Conservation (phyloP, 2,329 filamentous ascomycete species). For the Byssochlamys sp. region DNA sequence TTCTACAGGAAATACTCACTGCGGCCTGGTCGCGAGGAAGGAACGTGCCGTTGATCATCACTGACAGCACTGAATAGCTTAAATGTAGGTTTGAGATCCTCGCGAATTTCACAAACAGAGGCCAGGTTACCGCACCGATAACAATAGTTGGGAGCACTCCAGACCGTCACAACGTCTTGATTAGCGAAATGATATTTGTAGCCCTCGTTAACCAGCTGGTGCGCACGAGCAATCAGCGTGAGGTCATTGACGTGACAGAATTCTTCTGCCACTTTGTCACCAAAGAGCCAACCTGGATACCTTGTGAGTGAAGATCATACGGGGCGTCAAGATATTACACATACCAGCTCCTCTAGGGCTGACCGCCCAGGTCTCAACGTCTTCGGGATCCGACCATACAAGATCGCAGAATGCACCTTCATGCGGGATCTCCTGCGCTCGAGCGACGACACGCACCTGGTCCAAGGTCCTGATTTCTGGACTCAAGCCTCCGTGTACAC, state of each 20-base stretch:
- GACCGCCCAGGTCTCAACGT: conserved; percentile 61
- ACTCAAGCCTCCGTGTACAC: conserved; percentile 61
- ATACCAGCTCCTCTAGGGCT: conserved; percentile 57
- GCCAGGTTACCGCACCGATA: conserved; percentile 92
- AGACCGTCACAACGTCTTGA: conserved; percentile 79
- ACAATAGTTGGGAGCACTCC: conserved; percentile 83
- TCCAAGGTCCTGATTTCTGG: conserved; percentile 66
- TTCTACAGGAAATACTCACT: conserved; percentile 41
- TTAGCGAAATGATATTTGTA: conserved; percentile 91
- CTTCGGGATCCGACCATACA: conserved; percentile 67
- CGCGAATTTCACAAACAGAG: conserved; percentile 79
- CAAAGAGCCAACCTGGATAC: conserved; percentile 48
- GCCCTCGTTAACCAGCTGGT: conserved; percentile 67
- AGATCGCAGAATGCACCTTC: conserved; percentile 69
- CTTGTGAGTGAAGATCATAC: not conserved
- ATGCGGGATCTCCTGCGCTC: conserved; percentile 67
- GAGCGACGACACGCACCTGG: conserved; percentile 63
- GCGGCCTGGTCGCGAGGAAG: conserved; percentile 34
- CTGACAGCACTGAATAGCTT: conserved; percentile 44
- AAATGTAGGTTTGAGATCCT: conserved; percentile 79
- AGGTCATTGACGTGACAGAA: conserved; percentile 70
- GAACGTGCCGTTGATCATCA: conserved; percentile 39
- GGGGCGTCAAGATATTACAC: conserved; percentile 7
- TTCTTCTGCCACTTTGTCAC: conserved; percentile 63
- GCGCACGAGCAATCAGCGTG: conserved; percentile 61